Percentiles rank a stretch among this genome's conserved stretches.
These are phyloP conservation scores for Yamadazyma blattariae DNA, from an alignment of 1,139 yeast genomes.

Conservation along the genomic window DNA sequence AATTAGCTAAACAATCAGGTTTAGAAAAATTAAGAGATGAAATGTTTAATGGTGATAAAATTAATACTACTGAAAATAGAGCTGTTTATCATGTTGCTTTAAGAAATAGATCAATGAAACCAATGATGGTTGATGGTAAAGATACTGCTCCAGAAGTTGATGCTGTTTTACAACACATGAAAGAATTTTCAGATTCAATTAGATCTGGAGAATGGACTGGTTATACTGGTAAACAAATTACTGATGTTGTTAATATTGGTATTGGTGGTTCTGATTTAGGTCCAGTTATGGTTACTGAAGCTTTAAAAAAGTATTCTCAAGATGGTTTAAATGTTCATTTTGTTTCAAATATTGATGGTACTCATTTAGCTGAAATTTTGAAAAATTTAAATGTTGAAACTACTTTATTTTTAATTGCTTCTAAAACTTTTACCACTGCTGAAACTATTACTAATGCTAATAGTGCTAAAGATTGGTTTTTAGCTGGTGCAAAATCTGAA, in stretches of 20 bases:
- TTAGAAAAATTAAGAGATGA: constrained; percentile 86
- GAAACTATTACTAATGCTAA: constrained; percentile 96
- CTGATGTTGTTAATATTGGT: constrained; percentile 95
- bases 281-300: constrained; percentile 99
- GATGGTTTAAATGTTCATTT: constrained; percentile 80
- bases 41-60: constrained; percentile 89
- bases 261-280: constrained; percentile 99
- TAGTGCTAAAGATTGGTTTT: constrained; percentile 93
- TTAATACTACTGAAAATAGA: constrained; percentile 92
- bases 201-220: constrained; percentile 97
- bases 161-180: constrained; percentile 89
- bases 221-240: constrained; percentile 90
- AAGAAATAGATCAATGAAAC: constrained; percentile 80
- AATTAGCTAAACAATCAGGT: constrained; percentile 86
- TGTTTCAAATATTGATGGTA: constrained; percentile 97
- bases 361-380: constrained; percentile 90
- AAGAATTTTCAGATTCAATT: constrained; percentile 84
- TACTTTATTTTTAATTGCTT: constrained; percentile 89
- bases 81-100: constrained; percentile 97
- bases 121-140: constrained; percentile 81
- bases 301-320: constrained; percentile 83
- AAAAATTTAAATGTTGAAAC: constrained; percentile 81
- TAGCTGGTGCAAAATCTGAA: constrained; percentile 63
- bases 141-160: constrained; percentile 91
- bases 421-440: constrained; percentile 98